Evolutionary conservation across 1,284 basidiomycete species (phyloP).

Genomic region (Tilletia indica): DNA sequence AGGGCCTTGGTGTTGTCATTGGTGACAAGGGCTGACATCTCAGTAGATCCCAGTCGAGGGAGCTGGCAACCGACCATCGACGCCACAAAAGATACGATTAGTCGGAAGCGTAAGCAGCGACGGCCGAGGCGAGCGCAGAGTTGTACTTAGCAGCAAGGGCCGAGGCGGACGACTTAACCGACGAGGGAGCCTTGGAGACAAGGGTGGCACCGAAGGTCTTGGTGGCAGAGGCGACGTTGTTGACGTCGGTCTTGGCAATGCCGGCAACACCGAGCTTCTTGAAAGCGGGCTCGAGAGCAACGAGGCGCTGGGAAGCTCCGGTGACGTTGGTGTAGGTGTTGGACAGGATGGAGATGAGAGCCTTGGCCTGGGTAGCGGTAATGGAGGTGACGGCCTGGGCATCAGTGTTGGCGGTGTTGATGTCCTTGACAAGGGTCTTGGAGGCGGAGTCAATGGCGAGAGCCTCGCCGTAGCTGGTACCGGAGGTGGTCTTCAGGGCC

Average conservation of each 20-base stretch:
- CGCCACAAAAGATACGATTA: neutral
- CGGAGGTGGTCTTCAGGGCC: neutral
- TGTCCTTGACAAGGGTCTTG: conserved; percentile 18
- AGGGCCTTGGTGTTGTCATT: too few species aligned
- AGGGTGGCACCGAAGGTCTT: conserved; percentile 23
- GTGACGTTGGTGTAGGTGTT: conserved; percentile 19
- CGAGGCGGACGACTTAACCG: conserved; percentile 8
- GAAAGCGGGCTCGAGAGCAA: conserved; percentile 22
- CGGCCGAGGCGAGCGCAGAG: conserved; percentile 18
- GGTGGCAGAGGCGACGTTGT: conserved; percentile 20
- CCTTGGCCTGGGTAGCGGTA: conserved; percentile 22
- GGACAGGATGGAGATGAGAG: conserved; percentile 21
- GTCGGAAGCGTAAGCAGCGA: conserved; percentile 17
- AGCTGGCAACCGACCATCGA: too few species aligned
- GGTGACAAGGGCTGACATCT: too few species aligned
- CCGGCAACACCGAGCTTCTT: conserved; percentile 22
- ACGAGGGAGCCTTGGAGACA: conserved; percentile 21
- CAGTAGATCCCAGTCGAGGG: too few species aligned
- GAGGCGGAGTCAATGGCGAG: conserved; percentile 21
- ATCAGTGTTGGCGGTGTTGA: conserved; percentile 22
- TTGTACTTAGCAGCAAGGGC: conserved; percentile 22
- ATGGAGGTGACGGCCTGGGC: conserved; percentile 19
- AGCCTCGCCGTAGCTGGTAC: conserved; percentile 20
- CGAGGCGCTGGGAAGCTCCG: conserved; percentile 19
- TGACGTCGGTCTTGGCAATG: conserved; percentile 22